Evolutionary conservation across 2,329 filamentous ascomycete genomes (phyloP), one percentile per base, ranked within the genome.

Genomic region (Epichloe typhina): DNA sequence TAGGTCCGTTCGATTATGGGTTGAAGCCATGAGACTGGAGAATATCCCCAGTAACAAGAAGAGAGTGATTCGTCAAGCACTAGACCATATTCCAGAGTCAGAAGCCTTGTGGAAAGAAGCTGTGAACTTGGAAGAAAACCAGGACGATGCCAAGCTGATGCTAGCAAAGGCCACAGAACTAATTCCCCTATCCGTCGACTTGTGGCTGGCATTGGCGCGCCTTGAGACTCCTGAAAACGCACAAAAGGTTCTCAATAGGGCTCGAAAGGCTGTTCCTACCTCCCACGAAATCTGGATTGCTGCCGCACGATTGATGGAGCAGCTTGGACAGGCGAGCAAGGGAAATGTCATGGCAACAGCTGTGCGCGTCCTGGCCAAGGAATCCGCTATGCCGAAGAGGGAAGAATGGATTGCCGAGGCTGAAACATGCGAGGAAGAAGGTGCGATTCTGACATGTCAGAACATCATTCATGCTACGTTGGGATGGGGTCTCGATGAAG

Each of bases 41-140:
- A 81, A 82, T 7, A 85, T 95, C 46, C 71, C 81, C 1, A 79
- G 84, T 53, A 87, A 88, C 11, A 95, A 94, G 69, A 97, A 97
- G 70, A 83, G 89, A 62, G 93, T 98, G 7, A 82, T 96, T 36
- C 80, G 90, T 50, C 87, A 94, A 62, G 94, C 93, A 0, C 75
- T 98, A 43, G 88, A 97, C 60, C 84, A 95, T 61, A 86, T 96
- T 40, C 90, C 90, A 0, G 88, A 95, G 62, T 97, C 91, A 0
- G 93, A 97, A 46, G 84, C 87, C 41, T 77, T 98, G n/a, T 98
- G 93, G 93, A 98, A 97, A 64, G 89, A 94, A 64, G 85, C 91
- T 5, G 91, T 98, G 55, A 97, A 97, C 59, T 72, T 97, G 50
- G 93, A 97, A 62, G 91, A 96, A 61, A 85, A 95, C 58, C 80